Conservation (phyloP, 2,329 filamentous ascomycete species). For the Penicillium verrucosum region DNA sequence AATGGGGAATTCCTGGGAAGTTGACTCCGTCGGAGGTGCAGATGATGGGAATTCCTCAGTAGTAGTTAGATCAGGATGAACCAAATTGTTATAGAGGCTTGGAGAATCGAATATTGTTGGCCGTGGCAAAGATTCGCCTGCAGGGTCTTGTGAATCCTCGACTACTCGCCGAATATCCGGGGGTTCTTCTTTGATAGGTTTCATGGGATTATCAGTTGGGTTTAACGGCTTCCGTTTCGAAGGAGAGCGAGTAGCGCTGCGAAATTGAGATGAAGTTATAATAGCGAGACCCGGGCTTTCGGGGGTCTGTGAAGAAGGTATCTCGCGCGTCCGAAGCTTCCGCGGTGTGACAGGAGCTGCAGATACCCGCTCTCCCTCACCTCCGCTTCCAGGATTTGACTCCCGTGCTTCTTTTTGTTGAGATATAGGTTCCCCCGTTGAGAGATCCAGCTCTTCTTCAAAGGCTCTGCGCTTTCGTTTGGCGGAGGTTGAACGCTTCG, state of each 20-base stretch:
- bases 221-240: conserved; percentile 15
- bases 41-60: not conserved
- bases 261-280: conserved; percentile 37
- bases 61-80: not conserved
- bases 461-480: conserved; percentile 15
- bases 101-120: not conserved
- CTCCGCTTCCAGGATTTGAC: not conserved
- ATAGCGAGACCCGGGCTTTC: conserved; percentile 40
- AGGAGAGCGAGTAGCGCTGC: conserved; percentile 27
- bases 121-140: not conserved
- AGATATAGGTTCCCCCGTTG: conserved; percentile 22
- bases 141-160: conserved; percentile 7
- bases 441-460: conserved; percentile 22
- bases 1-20: not conserved
- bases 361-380: not conserved
- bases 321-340: conserved; percentile 32
- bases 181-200: conserved; percentile 23
- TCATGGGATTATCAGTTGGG: not conserved
- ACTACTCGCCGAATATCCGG: not conserved
- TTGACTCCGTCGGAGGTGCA: conserved; percentile 1
- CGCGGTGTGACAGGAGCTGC: conserved; percentile 32
- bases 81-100: not conserved
- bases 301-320: conserved; percentile 45
- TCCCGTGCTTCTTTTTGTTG: conserved; percentile 9
- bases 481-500: not conserved